Percentiles rank a stretch among this genome's conserved stretches.
Evolutionary conservation across 2,329 filamentous ascomycete species (phyloP).

Genomic region (Didymosphaeria variabile): DNA sequence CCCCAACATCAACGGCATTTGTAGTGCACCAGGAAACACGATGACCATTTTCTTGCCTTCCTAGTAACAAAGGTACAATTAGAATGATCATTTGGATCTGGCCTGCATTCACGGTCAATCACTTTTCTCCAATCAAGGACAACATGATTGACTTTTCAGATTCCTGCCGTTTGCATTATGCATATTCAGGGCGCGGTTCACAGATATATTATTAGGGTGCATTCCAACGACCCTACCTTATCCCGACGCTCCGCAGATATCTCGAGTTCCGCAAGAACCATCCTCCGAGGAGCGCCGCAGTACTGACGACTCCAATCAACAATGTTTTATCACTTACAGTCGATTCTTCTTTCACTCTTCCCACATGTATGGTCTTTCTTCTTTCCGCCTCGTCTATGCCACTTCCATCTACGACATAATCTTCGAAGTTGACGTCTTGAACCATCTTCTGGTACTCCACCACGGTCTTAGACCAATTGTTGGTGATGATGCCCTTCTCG

Average conservation of each 20-base stretch:
- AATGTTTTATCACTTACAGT: conserved; percentile 50
- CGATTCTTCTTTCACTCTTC: conserved; percentile 58
- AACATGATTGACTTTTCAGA: too few species aligned
- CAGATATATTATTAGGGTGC: neutral
- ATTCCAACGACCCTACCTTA: neutral
- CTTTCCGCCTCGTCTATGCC: conserved; percentile 4
- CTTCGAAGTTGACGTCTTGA: conserved; percentile 54
- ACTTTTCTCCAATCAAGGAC: too few species aligned
- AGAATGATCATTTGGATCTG: too few species aligned
- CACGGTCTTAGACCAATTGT: conserved; percentile 65
- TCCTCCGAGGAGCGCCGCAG: conserved; percentile 36
- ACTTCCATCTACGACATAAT: conserved; percentile 49
- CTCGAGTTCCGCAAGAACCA: neutral
- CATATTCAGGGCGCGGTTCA: neutral
- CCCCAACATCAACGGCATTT: too few species aligned
- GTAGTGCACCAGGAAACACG: too few species aligned
- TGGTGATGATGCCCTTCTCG: conserved; percentile 62
- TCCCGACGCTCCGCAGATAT: neutral
- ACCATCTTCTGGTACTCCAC: conserved; percentile 63
- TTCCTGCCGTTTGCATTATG: too few species aligned
- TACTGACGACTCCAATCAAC: conserved; percentile 47
- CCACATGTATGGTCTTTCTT: conserved; percentile 50
- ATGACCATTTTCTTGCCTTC: too few species aligned
- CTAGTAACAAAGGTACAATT: too few species aligned
- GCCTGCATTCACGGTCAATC: too few species aligned